phyloP scores from a whole-genome alignment of 768 basidiomycete species.

The Rhizopogon rudus region DNA sequence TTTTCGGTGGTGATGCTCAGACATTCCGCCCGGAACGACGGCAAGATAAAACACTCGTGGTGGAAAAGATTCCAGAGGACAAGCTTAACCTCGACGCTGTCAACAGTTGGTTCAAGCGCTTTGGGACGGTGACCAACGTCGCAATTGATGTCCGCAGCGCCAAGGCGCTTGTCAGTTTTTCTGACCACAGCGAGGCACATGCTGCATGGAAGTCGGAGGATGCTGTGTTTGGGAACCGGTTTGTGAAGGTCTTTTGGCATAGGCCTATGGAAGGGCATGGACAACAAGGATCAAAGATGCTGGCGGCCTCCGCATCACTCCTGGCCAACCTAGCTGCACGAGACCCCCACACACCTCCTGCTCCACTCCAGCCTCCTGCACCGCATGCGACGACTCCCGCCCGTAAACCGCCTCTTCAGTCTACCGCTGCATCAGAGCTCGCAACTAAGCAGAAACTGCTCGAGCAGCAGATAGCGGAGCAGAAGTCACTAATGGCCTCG shows the following conservation, averaged over 20 bases:
- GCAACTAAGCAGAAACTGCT: slow-evolving; percentile 72
- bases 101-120: slow-evolving; percentile 86
- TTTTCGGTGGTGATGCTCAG: slow-evolving; percentile 61
- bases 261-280: slow-evolving; percentile 91
- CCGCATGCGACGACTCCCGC: slow-evolving; percentile 6
- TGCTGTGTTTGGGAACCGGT: slow-evolving; percentile 91
- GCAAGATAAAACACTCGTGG: slow-evolving; percentile 79
- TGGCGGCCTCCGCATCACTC: slow-evolving; percentile 77
- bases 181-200: slow-evolving; percentile 76
- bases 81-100: slow-evolving; percentile 74
- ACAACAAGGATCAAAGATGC: slow-evolving; percentile 64
- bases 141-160: slow-evolving; percentile 71
- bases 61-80: slow-evolving; percentile 91
- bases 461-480: slow-evolving; percentile 82
- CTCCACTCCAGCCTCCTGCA: slow-evolving; percentile 13
- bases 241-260: slow-evolving; percentile 96
- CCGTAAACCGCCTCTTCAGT: slow-evolving; percentile 34
- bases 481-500: slow-evolving; percentile 77
- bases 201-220: slow-evolving; percentile 91
- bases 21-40: slow-evolving; percentile 64
- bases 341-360: slow-evolving; percentile 16
- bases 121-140: slow-evolving; percentile 89
- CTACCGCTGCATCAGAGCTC: slow-evolving; percentile 42
- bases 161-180: slow-evolving; percentile 87
- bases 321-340: slow-evolving; percentile 58